Evolutionary conservation across 192 early-diverging fungal genomes (phyloP), one percentile per base, ranked within the genome.

Genomic region (Backusella westeae): DNA sequence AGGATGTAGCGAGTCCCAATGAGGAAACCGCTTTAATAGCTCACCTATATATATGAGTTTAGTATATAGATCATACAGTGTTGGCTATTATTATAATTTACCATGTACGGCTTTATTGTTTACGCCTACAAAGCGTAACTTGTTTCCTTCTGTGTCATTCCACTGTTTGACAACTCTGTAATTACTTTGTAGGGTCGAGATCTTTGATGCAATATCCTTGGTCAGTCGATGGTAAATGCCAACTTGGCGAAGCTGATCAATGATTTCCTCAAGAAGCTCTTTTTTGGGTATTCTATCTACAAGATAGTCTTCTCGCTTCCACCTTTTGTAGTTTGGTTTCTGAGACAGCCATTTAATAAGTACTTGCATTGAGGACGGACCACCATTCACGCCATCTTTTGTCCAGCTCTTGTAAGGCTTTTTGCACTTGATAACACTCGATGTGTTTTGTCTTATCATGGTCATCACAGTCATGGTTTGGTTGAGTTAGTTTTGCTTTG

Each of bases 331-430:
- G 26, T 74, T 74, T 5, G 21, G 7, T 19, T 74, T 74, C n/a
- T 39, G 14, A 41, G 56, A 21, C 14, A 74, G 10, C 73, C 73
- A 74, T 19, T 65, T 41, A 15, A 74, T 44, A 14, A 74, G 73
- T 17, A 74, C 36, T 65, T 74, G 56, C 59, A 74, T 74, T 14
- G 73, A 74, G 10, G 53, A 65, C 12, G 73, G 73, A 6, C 73
- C 73, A 29, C 36, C 36, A 65, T 74, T 35, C 8, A 74, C 38
- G 1, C 73, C 63, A 23, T 74, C 73, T 67, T 74, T 74, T 42
- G 63, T 32, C 73, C 73, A 74, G 15, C 73, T 74, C 38, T 74
- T 74, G 56, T 74, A 74, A 26, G 73, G 73, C 12, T 74, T 74
- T 35, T 74, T 74, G 23, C 29, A 42, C 29, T 72, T 72, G 56